phyloP scores from a whole-genome alignment of 2,329 filamentous ascomycete species.

The Pestalotiopsis sp. region DNA sequence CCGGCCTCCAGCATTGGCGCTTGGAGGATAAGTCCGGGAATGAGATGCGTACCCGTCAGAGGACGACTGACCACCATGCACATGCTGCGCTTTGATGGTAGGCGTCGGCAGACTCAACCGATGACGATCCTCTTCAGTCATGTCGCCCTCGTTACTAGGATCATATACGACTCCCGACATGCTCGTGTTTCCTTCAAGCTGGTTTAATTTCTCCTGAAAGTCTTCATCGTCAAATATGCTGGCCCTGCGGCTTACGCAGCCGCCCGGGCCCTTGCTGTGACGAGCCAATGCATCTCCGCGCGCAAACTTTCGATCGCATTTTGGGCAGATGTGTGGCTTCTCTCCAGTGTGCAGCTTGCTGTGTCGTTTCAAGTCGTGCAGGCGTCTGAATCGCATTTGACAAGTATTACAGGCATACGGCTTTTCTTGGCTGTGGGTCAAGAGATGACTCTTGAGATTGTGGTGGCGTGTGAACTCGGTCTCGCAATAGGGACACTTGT shows the following conservation, averaged over 20 bases:
- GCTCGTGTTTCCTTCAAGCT: slow-evolving; percentile 53
- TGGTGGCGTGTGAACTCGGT: slow-evolving; percentile 98
- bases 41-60: slow-evolving; percentile 60
- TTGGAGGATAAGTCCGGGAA: slow-evolving; percentile 78
- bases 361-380: slow-evolving; percentile 95
- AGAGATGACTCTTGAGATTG: slow-evolving; percentile 94
- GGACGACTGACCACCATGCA: slow-evolving; percentile 52
- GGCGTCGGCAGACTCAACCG: slow-evolving; percentile 67
- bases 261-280: slow-evolving; percentile 93
- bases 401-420: slow-evolving; percentile 95
- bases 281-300: slow-evolving; percentile 92
- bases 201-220: slow-evolving; percentile 53
- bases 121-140: slow-evolving; percentile 62
- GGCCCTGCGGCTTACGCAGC: slow-evolving; percentile 87
- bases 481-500: slow-evolving; percentile 95
- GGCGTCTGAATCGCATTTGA: slow-evolving; percentile 84
- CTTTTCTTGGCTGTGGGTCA: slow-evolving; percentile 98
- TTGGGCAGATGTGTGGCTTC: slow-evolving; percentile 90
- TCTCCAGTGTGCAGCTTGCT: slow-evolving; percentile 97
- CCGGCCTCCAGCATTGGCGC: slow-evolving; percentile 52
- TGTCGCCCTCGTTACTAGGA: slow-evolving; percentile 61
- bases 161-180: slow-evolving; percentile 63
- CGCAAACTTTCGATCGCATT: slow-evolving; percentile 93
- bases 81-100: slow-evolving; percentile 73
- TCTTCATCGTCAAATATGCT: slow-evolving; percentile 85